Percentiles rank a stretch among this genome's conserved stretches.
Conservation (phyloP, 75 land plant species). For the Larix kaempferi region DNA sequence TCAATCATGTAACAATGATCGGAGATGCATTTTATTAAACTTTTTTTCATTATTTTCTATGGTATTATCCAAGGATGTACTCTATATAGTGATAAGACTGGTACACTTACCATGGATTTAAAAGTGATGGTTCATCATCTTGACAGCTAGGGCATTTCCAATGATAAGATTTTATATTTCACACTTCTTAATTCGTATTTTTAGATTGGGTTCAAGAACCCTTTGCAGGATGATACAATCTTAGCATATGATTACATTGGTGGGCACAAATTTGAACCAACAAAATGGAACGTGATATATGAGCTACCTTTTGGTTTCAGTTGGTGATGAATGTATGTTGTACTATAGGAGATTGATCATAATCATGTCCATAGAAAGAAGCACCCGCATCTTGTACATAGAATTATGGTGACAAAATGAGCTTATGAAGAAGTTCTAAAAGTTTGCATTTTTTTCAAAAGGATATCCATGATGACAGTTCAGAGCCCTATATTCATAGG, state of each 20-base stretch:
- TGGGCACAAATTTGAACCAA: constrained; percentile 39
- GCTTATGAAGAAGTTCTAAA: constrained; percentile 52
- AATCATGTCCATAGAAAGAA: background rate
- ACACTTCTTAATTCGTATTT: constrained; percentile 51
- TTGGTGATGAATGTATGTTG: constrained; percentile 39
- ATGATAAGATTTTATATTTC: constrained; percentile 37
- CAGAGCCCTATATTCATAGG: constrained; percentile 18
- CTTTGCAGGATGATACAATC: constrained; percentile 55
- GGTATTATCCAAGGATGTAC: constrained; percentile 37
- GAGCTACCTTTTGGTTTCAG: constrained; percentile 61
- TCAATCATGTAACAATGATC: background rate
- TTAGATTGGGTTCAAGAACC: constrained; percentile 47
- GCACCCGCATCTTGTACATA: background rate
- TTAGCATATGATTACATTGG: constrained; percentile 38
- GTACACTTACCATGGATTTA: constrained; percentile 50
- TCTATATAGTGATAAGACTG: constrained; percentile 56
- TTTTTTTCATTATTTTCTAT: background rate
- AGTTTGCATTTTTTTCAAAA: constrained; percentile 31
- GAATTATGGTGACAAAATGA: constrained; percentile 42
- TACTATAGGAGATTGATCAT: constrained; percentile 24
- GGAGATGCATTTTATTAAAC: background rate
- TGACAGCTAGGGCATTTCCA: constrained; percentile 30
- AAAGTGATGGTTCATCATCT: constrained; percentile 40
- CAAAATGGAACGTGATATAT: constrained; percentile 48
- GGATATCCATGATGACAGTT: constrained; percentile 11